Evolutionary conservation across 73 alveolate species (phyloP), one percentile per base, ranked within the genome.

Genomic region (Paramecium biaurelia): DNA sequence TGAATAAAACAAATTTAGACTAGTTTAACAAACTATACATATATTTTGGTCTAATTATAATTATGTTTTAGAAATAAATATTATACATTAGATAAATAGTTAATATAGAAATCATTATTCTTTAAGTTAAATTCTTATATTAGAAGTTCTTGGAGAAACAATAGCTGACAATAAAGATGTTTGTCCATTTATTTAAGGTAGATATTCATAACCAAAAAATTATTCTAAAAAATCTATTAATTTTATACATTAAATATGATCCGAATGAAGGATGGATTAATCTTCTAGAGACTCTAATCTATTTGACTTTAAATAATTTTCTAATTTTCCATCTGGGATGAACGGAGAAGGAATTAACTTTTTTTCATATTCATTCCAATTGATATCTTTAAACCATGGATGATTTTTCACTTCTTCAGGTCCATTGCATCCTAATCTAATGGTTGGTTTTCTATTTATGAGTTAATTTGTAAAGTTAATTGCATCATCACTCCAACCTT

Each of bases 401-500:
- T 97, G 99, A 47, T 92, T 67, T 86, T 93, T 96, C 21, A 97
- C 96, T 72, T 97, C 99, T 37, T 70, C 41, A 11, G 98, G 97
- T 4, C 99, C 99, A 88, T 95, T 93, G 57, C 56, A 89, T 42
- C 99, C 99, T 72, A 97, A 93, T 92, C 99, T 92, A 53, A 93
- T 92, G 53, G 95, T 87, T 18, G 97, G 96, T 74, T 97, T 96
- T 92, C 99, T 95, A 85, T 96, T 86, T 12, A 98, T 35, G 9
- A 96, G 96, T 56, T 93, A 94, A 93, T 97, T 97, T 6, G 97
- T 96, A 76, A 97, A 97, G 86, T 97, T 99, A 43, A 98, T 99
- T 26, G 99, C 96, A 92, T 97, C 99, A 37, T 93, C 67, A 7
- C 97, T 79, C 99, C 99, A 97, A 57, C 99, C 99, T 87, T 89